A percentile compares a stretch with the other conserved stretches of the same genome.
phyloP scores from a whole-genome alignment of 805 yeast genomes.

The Lipomyces lipofer region DNA sequence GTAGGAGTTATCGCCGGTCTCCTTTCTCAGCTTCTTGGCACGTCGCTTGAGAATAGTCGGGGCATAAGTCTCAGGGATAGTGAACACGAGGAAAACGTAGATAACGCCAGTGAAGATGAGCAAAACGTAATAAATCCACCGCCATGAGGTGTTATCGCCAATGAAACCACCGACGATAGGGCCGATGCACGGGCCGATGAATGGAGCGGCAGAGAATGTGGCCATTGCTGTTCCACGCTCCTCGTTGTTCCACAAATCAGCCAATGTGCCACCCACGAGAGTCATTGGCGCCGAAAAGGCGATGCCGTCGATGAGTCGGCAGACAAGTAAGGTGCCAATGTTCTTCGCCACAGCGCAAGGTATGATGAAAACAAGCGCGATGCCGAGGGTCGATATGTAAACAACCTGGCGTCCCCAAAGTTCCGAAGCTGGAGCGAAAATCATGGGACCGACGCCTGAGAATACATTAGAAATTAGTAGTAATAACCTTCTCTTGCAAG shows the following conservation, averaged over 20 bases:
- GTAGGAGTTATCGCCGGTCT: conserved; percentile 52
- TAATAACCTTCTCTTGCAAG: no score
- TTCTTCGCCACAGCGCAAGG: conserved; percentile 57
- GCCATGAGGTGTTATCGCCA: conserved; percentile 61
- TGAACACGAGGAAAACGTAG: conserved; percentile 47
- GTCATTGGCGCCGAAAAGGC: conserved; percentile 74
- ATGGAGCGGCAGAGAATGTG: conserved; percentile 63
- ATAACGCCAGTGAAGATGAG: conserved; percentile 62
- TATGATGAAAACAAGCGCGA: conserved; percentile 52
- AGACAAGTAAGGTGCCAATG: conserved; percentile 62
- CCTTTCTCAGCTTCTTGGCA: conserved; percentile 52
- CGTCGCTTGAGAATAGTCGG: conserved; percentile 53
- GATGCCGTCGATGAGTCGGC: conserved; percentile 68
- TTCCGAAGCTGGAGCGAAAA: conserved; percentile 63
- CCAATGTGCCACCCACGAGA: conserved; percentile 74
- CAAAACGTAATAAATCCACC: conserved; percentile 70
- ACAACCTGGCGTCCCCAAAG: conserved; percentile 57
- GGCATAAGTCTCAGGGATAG: conserved; percentile 65
- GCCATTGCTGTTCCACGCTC: conserved; percentile 71
- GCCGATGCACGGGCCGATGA: conserved; percentile 58
- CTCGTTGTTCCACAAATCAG: conserved; percentile 64
- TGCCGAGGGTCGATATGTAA: conserved; percentile 50
- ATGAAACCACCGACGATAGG: conserved; percentile 64
- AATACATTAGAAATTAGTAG: background rate
- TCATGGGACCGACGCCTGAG: conserved; percentile 51